Conservation (phyloP, 2,329 filamentous ascomycete genomes). For the Raffaelea ambrosiae region DNA sequence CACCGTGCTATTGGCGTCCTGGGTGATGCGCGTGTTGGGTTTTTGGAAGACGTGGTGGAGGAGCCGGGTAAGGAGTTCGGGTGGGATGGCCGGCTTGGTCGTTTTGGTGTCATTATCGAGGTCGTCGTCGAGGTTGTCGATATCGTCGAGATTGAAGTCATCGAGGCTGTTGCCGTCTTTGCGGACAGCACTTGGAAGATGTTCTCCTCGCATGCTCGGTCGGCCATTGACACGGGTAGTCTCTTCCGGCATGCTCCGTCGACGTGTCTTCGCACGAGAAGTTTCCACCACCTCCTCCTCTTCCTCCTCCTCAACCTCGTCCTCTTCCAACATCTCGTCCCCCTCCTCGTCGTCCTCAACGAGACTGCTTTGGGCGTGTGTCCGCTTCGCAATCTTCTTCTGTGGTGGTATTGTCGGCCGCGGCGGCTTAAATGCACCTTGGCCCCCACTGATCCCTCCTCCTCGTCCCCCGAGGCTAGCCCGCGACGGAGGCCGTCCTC, state of each 20-base stretch:
- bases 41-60: slow-evolving; percentile 72
- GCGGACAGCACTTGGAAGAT: neutral
- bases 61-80: slow-evolving; percentile 64
- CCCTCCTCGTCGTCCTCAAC: slow-evolving; percentile 16
- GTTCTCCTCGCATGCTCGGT: too few species aligned
- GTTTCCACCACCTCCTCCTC: slow-evolving; percentile 12
- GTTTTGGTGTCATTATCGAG: neutral
- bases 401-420: slow-evolving; percentile 7
- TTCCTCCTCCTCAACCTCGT: slow-evolving; percentile 12
- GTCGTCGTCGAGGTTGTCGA: neutral
- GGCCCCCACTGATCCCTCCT: neutral
- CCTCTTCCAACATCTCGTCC: slow-evolving; percentile 6
- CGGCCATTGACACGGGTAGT: too few species aligned
- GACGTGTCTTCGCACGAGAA: too few species aligned
- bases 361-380: neutral
- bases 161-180: slow-evolving; percentile 14
- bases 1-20: slow-evolving; percentile 67
- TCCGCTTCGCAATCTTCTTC: too few species aligned
- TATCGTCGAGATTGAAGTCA: slow-evolving; percentile 21
- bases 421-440: slow-evolving; percentile 7
- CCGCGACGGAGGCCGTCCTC: neutral
- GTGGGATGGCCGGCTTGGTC: slow-evolving; percentile 48
- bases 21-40: slow-evolving; percentile 55
- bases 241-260: too few species aligned
- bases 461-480: neutral